Conservation (phyloP, 1,284 basidiomycete species). For the Cryptococcus maquisensis region DNA sequence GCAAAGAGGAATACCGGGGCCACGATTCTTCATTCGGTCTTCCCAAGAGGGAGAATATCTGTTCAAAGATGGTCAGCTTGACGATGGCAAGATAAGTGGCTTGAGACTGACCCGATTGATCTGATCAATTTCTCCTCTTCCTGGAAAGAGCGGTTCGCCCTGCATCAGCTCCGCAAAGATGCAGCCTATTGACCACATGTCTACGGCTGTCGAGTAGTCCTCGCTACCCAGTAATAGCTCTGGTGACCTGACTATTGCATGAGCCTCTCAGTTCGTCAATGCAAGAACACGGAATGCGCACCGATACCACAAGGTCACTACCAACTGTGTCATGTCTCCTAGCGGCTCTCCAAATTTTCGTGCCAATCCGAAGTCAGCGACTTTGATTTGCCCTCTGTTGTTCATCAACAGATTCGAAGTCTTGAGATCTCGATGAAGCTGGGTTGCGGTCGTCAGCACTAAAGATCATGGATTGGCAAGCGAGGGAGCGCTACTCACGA, state of each 20-base stretch:
- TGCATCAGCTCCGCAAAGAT: conserved; percentile 95
- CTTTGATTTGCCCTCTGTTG: conserved; percentile 95
- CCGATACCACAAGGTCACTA: conserved; percentile 99
- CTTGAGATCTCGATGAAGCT: conserved; percentile 91
- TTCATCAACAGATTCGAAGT: conserved; percentile 98
- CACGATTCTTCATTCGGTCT: conserved; percentile 78
- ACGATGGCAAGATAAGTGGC: background rate
- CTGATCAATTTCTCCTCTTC: conserved; percentile 91
- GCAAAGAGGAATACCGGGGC: conserved; percentile 76
- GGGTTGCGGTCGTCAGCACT: background rate
- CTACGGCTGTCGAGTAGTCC: conserved; percentile 80
- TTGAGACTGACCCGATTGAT: conserved; percentile 62
- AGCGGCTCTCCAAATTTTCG: conserved; percentile 92
- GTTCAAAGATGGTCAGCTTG: background rate
- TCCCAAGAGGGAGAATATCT: conserved; percentile 85
- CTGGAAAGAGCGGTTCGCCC: conserved; percentile 90
- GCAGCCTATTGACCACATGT: conserved; percentile 50
- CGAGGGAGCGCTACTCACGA: conserved; percentile 47
- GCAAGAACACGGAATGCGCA: conserved; percentile 50
- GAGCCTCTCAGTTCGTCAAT: background rate
- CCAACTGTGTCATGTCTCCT: conserved; percentile 92
- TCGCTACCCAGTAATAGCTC: conserved; percentile 90
- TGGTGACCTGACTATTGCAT: conserved; percentile 63
- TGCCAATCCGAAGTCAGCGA: conserved; percentile 97
- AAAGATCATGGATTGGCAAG: background rate